These are phyloP conservation scores for Euptelea pleiosperma DNA, from an alignment of 164 flowering plant species.

Conservation along the genomic window DNA sequence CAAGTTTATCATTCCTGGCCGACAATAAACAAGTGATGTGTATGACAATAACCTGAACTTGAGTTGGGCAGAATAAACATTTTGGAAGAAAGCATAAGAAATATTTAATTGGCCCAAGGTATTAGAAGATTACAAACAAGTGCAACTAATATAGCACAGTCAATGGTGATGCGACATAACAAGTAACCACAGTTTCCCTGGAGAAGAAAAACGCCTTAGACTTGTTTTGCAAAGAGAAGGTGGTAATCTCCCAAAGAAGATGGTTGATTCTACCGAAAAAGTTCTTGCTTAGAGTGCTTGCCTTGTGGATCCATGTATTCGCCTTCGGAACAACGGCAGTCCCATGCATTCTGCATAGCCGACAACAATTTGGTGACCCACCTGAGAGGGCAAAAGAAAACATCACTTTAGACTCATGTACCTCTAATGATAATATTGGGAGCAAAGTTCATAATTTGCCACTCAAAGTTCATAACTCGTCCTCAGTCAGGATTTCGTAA, in stretches of 20 bases:
- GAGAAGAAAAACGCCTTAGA: background rate
- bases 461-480: too few species aligned
- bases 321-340: constrained; percentile 80
- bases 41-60: too few species aligned
- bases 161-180: background rate
- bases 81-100: background rate
- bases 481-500: too few species aligned
- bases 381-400: constrained; percentile 50
- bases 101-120: background rate
- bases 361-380: constrained; percentile 91
- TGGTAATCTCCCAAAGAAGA: constrained; percentile 8
- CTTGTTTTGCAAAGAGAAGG: background rate
- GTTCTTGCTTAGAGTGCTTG: constrained; percentile 36
- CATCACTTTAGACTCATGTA: background rate
- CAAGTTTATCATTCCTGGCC: too few species aligned
- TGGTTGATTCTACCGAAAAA: constrained; percentile 13
- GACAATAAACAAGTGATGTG: too few species aligned
- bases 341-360: constrained; percentile 94
- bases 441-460: background rate
- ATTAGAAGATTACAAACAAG: background rate
- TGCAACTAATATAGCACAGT: background rate
- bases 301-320: constrained; percentile 91
- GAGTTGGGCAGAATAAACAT: too few species aligned
- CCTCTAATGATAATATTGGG: background rate
- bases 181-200: background rate